Percentiles rank a stretch among this genome's conserved stretches.
Conservation (phyloP, 2,329 filamentous ascomycete genomes). For the Tolypocladium tropicale region DNA sequence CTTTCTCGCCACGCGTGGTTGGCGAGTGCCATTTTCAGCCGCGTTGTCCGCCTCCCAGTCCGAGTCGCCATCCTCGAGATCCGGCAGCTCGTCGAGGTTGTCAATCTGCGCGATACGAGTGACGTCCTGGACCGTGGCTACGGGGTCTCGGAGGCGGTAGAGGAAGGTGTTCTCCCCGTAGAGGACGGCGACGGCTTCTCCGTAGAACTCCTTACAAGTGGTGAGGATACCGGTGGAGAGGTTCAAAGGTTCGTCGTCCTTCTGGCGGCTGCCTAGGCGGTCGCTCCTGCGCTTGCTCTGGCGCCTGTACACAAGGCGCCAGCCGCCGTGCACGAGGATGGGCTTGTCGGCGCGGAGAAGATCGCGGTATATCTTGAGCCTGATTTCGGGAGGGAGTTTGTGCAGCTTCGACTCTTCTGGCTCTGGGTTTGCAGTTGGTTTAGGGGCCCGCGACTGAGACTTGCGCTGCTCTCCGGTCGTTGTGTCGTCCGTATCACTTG, state of each 20-base stretch:
- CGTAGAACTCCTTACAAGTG: slow-evolving; percentile 20
- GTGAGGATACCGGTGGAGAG: slow-evolving; percentile 27
- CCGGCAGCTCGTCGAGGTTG: slow-evolving; percentile 3
- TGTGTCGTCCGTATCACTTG: too few species aligned
- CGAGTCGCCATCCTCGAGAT: slow-evolving; percentile 1
- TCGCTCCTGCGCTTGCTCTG: not conserved
- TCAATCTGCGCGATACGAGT: slow-evolving; percentile 7
- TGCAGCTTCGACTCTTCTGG: slow-evolving; percentile 1
- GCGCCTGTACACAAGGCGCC: slow-evolving; percentile 21
- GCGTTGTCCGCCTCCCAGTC: slow-evolving; percentile 6
- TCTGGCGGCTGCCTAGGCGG: not conserved
- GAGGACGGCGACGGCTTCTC: slow-evolving; percentile 29
- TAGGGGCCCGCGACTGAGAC: too few species aligned
- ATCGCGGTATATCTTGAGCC: slow-evolving; percentile 18
- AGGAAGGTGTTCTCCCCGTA: slow-evolving; percentile 38
- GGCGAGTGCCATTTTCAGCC: not conserved
- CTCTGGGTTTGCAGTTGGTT: not conserved
- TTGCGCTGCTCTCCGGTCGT: not conserved
- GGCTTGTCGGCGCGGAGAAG: slow-evolving; percentile 20
- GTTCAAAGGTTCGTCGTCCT: slow-evolving; percentile 7
- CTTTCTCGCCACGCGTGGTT: not conserved
- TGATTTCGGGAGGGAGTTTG: slow-evolving; percentile 18
- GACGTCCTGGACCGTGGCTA: slow-evolving; percentile 8
- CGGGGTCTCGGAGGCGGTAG: slow-evolving; percentile 32
- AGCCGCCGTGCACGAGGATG: slow-evolving; percentile 22